These are phyloP conservation scores for Microthlaspi erraticum DNA, from an alignment of 345 rosid genomes.

Conservation along the genomic window DNA sequence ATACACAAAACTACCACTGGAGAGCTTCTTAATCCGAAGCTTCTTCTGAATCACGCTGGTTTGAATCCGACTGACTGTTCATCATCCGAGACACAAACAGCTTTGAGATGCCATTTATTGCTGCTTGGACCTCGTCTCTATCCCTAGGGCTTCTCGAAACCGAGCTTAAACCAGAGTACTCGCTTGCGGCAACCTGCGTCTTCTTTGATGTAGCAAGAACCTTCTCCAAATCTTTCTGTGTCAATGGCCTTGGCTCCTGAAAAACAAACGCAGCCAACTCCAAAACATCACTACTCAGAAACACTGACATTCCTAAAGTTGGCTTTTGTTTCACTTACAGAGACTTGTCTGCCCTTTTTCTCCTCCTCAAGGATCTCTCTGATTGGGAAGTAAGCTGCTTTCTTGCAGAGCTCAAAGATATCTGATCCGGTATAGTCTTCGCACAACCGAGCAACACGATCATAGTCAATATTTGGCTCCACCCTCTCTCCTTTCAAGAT, in stretches of 20 bases:
- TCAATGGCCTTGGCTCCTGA: constrained; percentile 76
- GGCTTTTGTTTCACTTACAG: constrained; percentile 48
- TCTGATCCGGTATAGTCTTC: constrained; percentile 90
- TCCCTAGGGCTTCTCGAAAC: constrained; percentile 60
- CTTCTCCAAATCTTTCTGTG: constrained; percentile 69
- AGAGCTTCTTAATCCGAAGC: constrained; percentile 21
- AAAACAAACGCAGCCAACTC: background rate
- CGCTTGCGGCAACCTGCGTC: constrained; percentile 75
- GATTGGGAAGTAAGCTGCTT: constrained; percentile 91
- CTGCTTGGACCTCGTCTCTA: constrained; percentile 72
- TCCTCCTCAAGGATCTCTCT: constrained; percentile 82
- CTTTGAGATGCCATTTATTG: constrained; percentile 76
- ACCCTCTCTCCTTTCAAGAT: constrained; percentile 75
- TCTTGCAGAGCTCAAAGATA: constrained; percentile 93
- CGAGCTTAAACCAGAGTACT: constrained; percentile 57
- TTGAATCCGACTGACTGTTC: constrained; percentile 61
- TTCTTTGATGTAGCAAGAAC: constrained; percentile 68
- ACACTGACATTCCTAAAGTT: background rate
- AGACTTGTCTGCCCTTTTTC: constrained; percentile 59
- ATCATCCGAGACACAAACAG: constrained; percentile 67
- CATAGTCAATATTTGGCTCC: constrained; percentile 63
- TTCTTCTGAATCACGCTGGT: constrained; percentile 24
- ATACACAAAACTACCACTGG: constrained; percentile 14
- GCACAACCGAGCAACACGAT: constrained; percentile 66
- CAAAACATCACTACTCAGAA: constrained; percentile 17